These are phyloP conservation scores for Hypoxylon sp. DNA, from an alignment of 2,329 filamentous ascomycete species.

Conservation along the genomic window DNA sequence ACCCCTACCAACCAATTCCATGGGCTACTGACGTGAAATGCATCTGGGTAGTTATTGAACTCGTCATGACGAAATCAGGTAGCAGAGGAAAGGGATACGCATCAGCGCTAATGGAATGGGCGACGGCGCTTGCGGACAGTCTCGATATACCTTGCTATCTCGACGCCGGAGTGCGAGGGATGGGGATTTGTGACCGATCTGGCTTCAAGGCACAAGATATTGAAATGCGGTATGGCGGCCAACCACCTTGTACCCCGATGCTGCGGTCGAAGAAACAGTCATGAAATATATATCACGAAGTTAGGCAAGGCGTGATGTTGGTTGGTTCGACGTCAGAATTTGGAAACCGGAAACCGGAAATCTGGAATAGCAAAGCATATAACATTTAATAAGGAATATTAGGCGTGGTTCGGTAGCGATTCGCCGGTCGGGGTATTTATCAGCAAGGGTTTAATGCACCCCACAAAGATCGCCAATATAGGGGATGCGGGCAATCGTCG, in stretches of 20 bases:
- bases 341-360: constrained; percentile 10
- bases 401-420: constrained; percentile 1
- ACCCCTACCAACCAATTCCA: not conserved
- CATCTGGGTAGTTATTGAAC: constrained; percentile 44
- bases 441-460: constrained; percentile 34
- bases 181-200: constrained; percentile 46
- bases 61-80: constrained; percentile 46
- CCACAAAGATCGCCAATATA: constrained; percentile 39
- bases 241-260: constrained; percentile 49
- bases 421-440: not conserved
- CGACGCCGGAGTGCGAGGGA: constrained; percentile 48
- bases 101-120: constrained; percentile 46
- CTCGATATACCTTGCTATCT: constrained; percentile 48
- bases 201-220: constrained; percentile 49
- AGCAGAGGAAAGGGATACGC: constrained; percentile 46
- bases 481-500: constrained; percentile 10
- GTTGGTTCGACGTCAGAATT: constrained; percentile 16
- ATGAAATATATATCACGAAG: constrained; percentile 8
- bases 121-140: constrained; percentile 44
- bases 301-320: not conserved
- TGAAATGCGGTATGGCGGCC: constrained; percentile 44
- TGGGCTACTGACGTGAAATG: not conserved
- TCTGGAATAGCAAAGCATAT: not conserved
- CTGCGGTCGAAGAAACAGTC: constrained; percentile 42
- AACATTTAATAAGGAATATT: constrained; percentile 6